phyloP scores from a whole-genome alignment of 805 yeast genomes.

The Suhomyces xylopsoci region DNA sequence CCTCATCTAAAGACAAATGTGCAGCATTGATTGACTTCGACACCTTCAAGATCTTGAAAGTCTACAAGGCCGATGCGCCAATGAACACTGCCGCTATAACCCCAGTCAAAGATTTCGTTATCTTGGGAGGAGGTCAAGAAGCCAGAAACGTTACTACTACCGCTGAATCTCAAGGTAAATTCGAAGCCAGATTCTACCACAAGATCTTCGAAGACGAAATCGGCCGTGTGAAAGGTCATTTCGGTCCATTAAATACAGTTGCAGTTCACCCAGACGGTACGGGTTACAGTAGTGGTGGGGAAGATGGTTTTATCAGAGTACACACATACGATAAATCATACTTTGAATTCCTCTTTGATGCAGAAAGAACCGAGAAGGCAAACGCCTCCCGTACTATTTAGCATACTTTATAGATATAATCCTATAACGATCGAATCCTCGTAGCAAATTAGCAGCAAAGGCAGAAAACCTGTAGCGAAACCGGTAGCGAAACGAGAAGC shows the following conservation, averaged over 20 bases:
- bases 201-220: constrained; percentile 93
- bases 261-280: constrained; percentile 94
- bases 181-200: constrained; percentile 94
- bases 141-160: constrained; percentile 99
- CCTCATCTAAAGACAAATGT: constrained; percentile 88
- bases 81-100: constrained; percentile 94
- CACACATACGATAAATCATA: constrained; percentile 91
- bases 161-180: constrained; percentile 87
- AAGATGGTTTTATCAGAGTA: constrained; percentile 94
- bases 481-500: background rate
- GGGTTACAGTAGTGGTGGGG: constrained; percentile 95
- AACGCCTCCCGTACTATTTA: constrained; percentile 25
- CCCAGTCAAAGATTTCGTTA: constrained; percentile 85
- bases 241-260: constrained; percentile 94
- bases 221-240: constrained; percentile 97
- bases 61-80: constrained; percentile 84
- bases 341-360: constrained; percentile 87
- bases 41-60: constrained; percentile 65
- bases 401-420: background rate
- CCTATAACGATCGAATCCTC: background rate
- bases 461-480: too few species aligned
- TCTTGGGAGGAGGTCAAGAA: constrained; percentile 99
- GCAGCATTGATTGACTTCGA: constrained; percentile 79
- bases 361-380: constrained; percentile 65
- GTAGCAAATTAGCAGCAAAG: background rate